phyloP scores from a whole-genome alignment of 257 asterid genomes.

The Plectranthus barbatus region DNA sequence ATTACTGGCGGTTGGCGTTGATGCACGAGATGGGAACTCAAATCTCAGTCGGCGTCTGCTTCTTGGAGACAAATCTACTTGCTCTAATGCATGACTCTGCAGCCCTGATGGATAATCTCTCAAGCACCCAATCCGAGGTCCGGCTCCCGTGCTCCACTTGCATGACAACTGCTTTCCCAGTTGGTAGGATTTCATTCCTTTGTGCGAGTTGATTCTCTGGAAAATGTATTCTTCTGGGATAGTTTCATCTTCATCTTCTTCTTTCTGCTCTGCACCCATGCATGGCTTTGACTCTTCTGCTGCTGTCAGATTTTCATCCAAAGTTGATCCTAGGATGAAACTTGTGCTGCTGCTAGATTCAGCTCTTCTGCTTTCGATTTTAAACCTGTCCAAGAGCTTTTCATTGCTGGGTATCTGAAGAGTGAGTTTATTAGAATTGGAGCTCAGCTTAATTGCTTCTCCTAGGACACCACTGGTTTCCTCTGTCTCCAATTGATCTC shows the following conservation, averaged over 20 bases:
- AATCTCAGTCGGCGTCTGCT: slow-evolving; percentile 31
- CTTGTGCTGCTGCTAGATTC: slow-evolving; percentile 12
- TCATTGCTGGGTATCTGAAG: slow-evolving; percentile 61
- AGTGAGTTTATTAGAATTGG: slow-evolving; percentile 24
- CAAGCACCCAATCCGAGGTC: slow-evolving; percentile 77
- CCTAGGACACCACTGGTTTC: slow-evolving; percentile 11
- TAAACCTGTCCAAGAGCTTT: slow-evolving; percentile 30
- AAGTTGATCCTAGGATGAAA: slow-evolving; percentile 29
- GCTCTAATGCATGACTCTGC: slow-evolving; percentile 65
- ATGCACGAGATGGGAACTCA: slow-evolving; percentile 28
- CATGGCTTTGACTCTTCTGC: slow-evolving; percentile 21
- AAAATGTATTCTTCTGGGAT: slow-evolving; percentile 47
- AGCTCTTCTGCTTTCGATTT: slow-evolving; percentile 16
- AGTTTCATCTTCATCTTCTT: slow-evolving; percentile 16
- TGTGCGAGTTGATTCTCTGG: slow-evolving; percentile 56
- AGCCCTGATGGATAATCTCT: slow-evolving; percentile 77
- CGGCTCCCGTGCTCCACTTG: slow-evolving; percentile 94
- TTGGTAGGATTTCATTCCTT: slow-evolving; percentile 52
- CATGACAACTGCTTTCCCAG: slow-evolving; percentile 63
- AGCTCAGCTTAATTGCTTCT: slow-evolving; percentile 13
- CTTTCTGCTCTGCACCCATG: not conserved
- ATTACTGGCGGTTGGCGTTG: slow-evolving; percentile 35
- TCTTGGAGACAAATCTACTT: slow-evolving; percentile 65
- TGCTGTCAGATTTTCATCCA: slow-evolving; percentile 26
- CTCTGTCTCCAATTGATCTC: slow-evolving; percentile 18